Evolutionary conservation across 805 yeast genomes (phyloP).

Genomic region (Saccharomycopsis fermentans): DNA sequence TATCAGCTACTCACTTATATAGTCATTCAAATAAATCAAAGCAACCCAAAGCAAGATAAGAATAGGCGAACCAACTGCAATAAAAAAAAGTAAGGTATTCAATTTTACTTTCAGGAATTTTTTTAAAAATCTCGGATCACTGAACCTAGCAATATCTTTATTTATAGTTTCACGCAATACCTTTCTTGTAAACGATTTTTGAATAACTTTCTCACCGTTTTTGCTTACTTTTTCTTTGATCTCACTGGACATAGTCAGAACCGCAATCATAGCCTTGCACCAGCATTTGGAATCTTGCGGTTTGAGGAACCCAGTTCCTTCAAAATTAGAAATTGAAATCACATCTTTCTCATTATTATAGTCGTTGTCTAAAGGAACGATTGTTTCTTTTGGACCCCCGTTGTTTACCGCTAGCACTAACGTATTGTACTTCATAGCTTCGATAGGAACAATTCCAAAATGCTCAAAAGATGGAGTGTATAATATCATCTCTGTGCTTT

Average conservation of each 20-base stretch:
- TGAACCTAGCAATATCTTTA: slow-evolving; percentile 24
- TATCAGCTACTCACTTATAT: no score
- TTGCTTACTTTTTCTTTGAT: slow-evolving; percentile 15
- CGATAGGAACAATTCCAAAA: slow-evolving; percentile 96
- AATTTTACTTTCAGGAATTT: neutral
- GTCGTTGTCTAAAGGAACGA: slow-evolving; percentile 25
- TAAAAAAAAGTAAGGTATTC: neutral
- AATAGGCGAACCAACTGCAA: neutral
- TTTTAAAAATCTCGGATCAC: neutral
- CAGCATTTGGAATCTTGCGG: slow-evolving; percentile 40
- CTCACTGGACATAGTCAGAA: slow-evolving; percentile 23
- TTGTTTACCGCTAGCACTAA: slow-evolving; percentile 79
- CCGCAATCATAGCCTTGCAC: slow-evolving; percentile 40
- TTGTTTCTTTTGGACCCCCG: slow-evolving; percentile 90
- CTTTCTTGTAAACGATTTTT: slow-evolving; percentile 27
- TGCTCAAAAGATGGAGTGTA: slow-evolving; percentile 92
- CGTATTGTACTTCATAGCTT: slow-evolving; percentile 76
- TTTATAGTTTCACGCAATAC: slow-evolving; percentile 33
- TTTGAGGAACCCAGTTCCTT: slow-evolving; percentile 58
- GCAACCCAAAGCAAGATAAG: neutral
- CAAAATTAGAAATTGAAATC: slow-evolving; percentile 7
- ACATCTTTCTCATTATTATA: slow-evolving; percentile 19
- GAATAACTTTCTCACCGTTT: slow-evolving; percentile 27
- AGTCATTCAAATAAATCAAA: neutral
- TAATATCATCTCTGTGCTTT: slow-evolving; percentile 47